Percentiles rank a stretch among this genome's conserved stretches.
phyloP scores from a whole-genome alignment of 176 grass and related monocot species.

The Melocanna baccifera region DNA sequence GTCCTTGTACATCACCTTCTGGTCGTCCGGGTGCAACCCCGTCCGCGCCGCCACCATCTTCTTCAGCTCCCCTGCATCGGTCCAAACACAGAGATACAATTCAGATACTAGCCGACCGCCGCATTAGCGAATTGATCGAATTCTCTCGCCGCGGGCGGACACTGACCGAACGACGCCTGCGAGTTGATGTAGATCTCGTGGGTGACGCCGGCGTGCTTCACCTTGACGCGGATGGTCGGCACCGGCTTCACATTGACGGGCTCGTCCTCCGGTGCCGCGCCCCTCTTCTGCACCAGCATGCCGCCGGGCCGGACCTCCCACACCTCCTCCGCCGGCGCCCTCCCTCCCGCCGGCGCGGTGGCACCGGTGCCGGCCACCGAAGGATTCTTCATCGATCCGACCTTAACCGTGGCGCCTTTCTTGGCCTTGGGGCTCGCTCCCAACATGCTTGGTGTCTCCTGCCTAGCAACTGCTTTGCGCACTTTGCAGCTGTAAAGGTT shows the following conservation, averaged over 20 bases:
- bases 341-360: background rate
- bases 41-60: conserved; percentile 69
- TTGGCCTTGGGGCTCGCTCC: conserved; percentile 45
- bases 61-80: conserved; percentile 73
- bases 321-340: conserved; percentile 60
- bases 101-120: background rate
- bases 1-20: conserved; percentile 79
- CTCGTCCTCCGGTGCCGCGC: conserved; percentile 37
- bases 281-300: conserved; percentile 93
- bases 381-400: conserved; percentile 31
- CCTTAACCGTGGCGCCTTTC: conserved; percentile 37
- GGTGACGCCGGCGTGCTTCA: conserved; percentile 63
- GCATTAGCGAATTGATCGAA: background rate
- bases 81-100: background rate
- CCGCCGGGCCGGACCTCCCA: conserved; percentile 94
- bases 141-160: background rate
- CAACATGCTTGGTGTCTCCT: conserved; percentile 23
- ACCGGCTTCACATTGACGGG: conserved; percentile 47
- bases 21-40: conserved; percentile 80
- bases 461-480: background rate
- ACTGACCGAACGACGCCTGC: conserved; percentile 66
- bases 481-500: conserved; percentile 18
- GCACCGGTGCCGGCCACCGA: background rate
- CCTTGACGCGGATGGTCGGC: conserved; percentile 85
- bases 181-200: conserved; percentile 98